These are phyloP conservation scores for Saccharum officinarum DNA, from an alignment of 176 grass and related monocot genomes.

Conservation along the genomic window DNA sequence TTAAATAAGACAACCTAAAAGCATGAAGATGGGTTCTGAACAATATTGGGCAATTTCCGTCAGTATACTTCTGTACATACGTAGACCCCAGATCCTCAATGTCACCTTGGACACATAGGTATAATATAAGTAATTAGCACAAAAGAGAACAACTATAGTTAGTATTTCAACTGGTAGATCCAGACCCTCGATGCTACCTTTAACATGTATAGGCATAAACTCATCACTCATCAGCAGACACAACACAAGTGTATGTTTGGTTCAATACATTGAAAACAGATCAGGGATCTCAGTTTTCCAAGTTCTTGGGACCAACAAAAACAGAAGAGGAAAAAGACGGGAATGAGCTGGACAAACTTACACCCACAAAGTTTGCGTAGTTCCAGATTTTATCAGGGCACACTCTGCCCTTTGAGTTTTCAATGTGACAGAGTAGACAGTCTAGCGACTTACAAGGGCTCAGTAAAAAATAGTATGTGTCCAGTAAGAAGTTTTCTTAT, in stretches of 20 bases:
- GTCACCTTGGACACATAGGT: background rate
- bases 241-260: background rate
- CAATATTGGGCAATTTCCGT: background rate
- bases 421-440: background rate
- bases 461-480: background rate
- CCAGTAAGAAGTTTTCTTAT: background rate
- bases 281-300: background rate
- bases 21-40: background rate
- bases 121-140: background rate
- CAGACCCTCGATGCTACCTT: background rate
- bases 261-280: background rate
- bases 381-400: background rate
- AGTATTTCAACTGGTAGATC: background rate
- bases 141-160: background rate
- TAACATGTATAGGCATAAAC: background rate
- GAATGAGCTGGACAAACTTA: background rate
- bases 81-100: background rate
- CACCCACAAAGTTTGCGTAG: background rate
- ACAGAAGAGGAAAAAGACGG: background rate
- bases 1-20: constrained; percentile 1
- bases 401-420: background rate
- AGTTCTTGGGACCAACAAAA: background rate
- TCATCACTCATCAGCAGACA: background rate
- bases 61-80: background rate
- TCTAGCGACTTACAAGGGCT: background rate